Base-by-base conservation (phyloP, 371 early-diverging fungal genomes). In the Mortierella sp. region DNA sequence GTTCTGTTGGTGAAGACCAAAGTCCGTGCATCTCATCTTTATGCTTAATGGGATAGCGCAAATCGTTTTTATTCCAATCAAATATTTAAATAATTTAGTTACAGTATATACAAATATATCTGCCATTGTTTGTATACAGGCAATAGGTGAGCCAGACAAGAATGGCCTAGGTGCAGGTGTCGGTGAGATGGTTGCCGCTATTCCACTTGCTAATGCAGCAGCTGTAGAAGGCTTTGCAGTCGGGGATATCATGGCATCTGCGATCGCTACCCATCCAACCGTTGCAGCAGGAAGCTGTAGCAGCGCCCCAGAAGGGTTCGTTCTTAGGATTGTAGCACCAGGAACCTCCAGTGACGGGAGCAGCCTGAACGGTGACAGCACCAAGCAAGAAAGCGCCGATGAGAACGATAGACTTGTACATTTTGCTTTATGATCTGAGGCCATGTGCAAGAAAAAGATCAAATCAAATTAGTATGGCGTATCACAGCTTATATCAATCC, bases 291-390 rank as follows among this genome's bases (percentile, higher is more conserved):
- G 16, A 43, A 28, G 62, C 5, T 0, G 73, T 47, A 22, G 73
- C 73, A 11, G 73, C 73, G 8, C 73, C 73, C 73, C 73, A 72
- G 63, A 63, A 72, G 24, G 73, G 73, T 19, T 72, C 73, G 32
- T 72, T 65, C 45, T 72, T 22, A 33, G 73, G 73, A 8, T 62
- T 58, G 63, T 72, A 33, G 67, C 67, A 72, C 67, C 66, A 67
- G 13, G 73, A 66, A 15, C 73, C 67, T 15, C 73, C 67, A 3
- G 11, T 41, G 21, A 57, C 15, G 32, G 73, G 73, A 10, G 21
- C 63, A 16, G 73, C 73, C 52, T 63, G 67, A 24, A 67, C 65
- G 48, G 28, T 67, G 43, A 38, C 45, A 32, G 63, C 33, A 10
- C 43, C 21, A 40, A 63, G 28, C 53, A 72, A 52, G 62, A 72